Percentiles rank a stretch among this genome's conserved stretches.
Evolutionary conservation across 192 early-diverging fungal genomes (phyloP).

Genomic region (Coemansia biformis): DNA sequence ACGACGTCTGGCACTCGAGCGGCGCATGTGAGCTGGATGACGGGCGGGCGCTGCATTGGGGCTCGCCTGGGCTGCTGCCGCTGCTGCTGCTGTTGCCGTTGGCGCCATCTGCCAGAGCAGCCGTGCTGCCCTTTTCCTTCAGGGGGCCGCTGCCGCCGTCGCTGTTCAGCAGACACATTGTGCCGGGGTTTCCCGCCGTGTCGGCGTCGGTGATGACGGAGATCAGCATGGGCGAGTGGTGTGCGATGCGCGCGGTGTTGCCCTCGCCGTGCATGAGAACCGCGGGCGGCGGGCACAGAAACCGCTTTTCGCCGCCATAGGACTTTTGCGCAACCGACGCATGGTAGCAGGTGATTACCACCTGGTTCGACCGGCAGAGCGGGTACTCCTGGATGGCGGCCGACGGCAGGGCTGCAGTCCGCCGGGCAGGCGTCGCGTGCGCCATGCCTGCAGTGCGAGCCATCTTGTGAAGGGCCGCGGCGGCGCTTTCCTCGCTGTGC

Average conservation of each 20-base stretch:
- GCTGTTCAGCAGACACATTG: not conserved
- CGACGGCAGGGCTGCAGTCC: constrained; percentile 5
- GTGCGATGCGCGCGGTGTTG: constrained; percentile 35
- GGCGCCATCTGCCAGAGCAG: not conserved
- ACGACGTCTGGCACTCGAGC: constrained; percentile 45
- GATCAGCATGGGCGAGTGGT: constrained; percentile 57
- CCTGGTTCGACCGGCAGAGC: constrained; percentile 38
- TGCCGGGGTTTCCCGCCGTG: constrained; percentile 40
- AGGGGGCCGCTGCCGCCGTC: not conserved
- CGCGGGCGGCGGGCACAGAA: constrained; percentile 71
- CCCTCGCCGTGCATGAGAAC: constrained; percentile 56
- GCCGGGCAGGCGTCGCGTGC: not conserved
- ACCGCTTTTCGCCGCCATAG: constrained; percentile 88
- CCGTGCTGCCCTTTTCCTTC: not conserved
- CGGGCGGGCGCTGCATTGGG: constrained; percentile 6
- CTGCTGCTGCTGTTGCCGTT: not conserved
- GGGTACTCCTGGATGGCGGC: constrained; percentile 11
- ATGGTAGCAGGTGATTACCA: constrained; percentile 78
- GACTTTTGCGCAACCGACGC: constrained; percentile 88
- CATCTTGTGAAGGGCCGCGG: constrained; percentile 24
- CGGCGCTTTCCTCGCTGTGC: constrained; percentile 8
- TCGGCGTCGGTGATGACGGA: constrained; percentile 56
- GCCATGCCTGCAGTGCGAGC: constrained; percentile 12
- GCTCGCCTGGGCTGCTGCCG: not conserved
- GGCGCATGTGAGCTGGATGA: constrained; percentile 48